phyloP scores from a whole-genome alignment of 345 rosid genomes.

The Syzygium grande region DNA sequence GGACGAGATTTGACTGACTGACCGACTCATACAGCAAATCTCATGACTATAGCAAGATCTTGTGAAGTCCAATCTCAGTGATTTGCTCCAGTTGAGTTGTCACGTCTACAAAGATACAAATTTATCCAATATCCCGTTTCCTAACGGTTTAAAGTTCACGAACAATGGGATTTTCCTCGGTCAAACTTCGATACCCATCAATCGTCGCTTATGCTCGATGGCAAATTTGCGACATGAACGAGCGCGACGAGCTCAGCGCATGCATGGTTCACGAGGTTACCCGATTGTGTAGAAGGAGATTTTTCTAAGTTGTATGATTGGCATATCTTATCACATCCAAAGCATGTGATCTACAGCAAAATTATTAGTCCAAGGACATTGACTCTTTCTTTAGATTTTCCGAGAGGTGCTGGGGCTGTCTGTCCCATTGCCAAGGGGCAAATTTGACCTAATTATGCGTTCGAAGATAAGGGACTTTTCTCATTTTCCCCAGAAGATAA shows the following conservation, averaged over 20 bases:
- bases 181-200: neutral
- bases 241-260: neutral
- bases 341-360: neutral
- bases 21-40: neutral
- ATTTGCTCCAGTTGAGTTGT: neutral
- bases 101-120: neutral
- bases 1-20: neutral
- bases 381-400: neutral
- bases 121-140: neutral
- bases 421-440: constrained; percentile 1
- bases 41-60: neutral
- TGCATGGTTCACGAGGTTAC: neutral
- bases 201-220: neutral
- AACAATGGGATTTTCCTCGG: neutral
- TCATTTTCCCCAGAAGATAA: neutral
- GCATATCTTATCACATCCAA: neutral
- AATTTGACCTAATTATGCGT: neutral
- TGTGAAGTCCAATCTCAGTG: neutral
- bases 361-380: neutral
- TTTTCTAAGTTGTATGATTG: neutral
- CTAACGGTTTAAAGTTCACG: neutral
- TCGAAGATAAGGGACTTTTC: neutral
- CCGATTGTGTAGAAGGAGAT: neutral
- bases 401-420: neutral
- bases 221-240: neutral